A percentile compares a stretch with the other conserved stretches of the same genome.
These are phyloP conservation scores for Cystobasidium tubakii DNA, from an alignment of 768 basidiomycete species.

Conservation along the genomic window DNA sequence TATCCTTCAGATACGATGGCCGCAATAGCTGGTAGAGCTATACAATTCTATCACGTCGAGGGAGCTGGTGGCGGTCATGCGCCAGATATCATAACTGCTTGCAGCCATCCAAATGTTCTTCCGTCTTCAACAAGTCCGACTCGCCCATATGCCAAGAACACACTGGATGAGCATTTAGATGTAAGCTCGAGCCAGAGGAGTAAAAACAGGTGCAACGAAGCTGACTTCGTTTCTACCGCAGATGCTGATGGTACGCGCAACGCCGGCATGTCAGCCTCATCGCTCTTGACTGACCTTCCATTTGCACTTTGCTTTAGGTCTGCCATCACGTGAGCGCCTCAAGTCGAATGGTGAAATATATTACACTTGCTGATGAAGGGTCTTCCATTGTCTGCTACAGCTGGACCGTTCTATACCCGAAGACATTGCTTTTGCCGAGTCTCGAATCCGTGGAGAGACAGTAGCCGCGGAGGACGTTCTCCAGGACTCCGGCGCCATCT, in stretches of 20 bases:
- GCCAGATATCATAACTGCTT: conserved; percentile 97
- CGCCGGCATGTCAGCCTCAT: too few species aligned
- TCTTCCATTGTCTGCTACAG: too few species aligned
- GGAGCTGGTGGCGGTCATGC: conserved; percentile 95
- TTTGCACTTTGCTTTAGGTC: conserved; percentile 48
- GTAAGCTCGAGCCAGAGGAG: conserved; percentile 53
- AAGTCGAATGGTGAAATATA: conserved; percentile 12
- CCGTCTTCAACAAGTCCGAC: conserved; percentile 98
- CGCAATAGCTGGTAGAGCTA: conserved; percentile 82
- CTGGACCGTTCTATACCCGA: conserved; percentile 60
- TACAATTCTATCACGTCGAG: conserved; percentile 95
- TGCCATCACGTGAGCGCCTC: conserved; percentile 87
- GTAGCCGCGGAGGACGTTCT: conserved; percentile 92
- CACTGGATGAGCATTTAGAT: conserved; percentile 92
- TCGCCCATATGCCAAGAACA: conserved; percentile 81
- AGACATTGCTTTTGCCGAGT: conserved; percentile 92
- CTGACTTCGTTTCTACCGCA: conserved; percentile 47
- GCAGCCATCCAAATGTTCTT: conserved; percentile 77
- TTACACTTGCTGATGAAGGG: background rate
- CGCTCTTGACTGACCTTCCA: background rate
- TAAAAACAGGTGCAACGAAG: too few species aligned
- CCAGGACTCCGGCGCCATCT: conserved; percentile 66
- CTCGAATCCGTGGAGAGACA: conserved; percentile 91
- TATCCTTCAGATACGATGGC: conserved; percentile 67
- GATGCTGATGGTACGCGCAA: conserved; percentile 80